Percentiles rank a stretch among this genome's conserved stretches.
phyloP scores from a whole-genome alignment of 371 early-diverging fungal genomes.

The Saksenaea oblongispora region DNA sequence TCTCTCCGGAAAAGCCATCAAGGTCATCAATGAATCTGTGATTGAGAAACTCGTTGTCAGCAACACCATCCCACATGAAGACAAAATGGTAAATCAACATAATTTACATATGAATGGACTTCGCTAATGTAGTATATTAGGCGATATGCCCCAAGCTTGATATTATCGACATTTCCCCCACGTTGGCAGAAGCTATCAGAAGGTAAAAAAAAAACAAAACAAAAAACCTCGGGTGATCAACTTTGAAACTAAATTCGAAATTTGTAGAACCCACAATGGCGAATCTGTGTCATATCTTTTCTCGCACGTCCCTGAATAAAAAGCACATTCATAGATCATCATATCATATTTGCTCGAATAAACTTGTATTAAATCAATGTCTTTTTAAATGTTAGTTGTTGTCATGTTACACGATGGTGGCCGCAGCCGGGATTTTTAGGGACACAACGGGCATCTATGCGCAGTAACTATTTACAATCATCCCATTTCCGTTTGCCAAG shows the following conservation, averaged over 20 bases:
- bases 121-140: constrained; percentile 17
- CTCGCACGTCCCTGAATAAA: constrained; percentile 57
- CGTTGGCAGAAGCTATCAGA: constrained; percentile 89
- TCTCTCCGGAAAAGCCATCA: constrained; percentile 90
- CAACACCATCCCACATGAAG: constrained; percentile 93
- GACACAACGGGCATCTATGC: too few relatives aligned
- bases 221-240: neutral
- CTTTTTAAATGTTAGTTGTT: neutral
- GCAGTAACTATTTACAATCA: neutral
- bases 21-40: constrained; percentile 85
- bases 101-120: neutral
- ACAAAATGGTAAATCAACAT: constrained; percentile 63
- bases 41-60: constrained; percentile 88
- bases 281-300: constrained; percentile 92
- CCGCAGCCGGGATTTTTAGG: neutral
- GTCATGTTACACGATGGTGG: neutral
- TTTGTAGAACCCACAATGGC: constrained; percentile 87
- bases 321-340: constrained; percentile 4
- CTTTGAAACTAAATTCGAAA: neutral
- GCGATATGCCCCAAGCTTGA: constrained; percentile 87
- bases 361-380: constrained; percentile 2
- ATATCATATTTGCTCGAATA: constrained; percentile 1
- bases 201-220: constrained; percentile 55
- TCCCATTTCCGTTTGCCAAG: neutral
- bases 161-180: constrained; percentile 91